Percentiles rank a stretch among this genome's conserved stretches.
Conservation (phyloP, 768 basidiomycete genomes). For the Tephrocybe sp. region DNA sequence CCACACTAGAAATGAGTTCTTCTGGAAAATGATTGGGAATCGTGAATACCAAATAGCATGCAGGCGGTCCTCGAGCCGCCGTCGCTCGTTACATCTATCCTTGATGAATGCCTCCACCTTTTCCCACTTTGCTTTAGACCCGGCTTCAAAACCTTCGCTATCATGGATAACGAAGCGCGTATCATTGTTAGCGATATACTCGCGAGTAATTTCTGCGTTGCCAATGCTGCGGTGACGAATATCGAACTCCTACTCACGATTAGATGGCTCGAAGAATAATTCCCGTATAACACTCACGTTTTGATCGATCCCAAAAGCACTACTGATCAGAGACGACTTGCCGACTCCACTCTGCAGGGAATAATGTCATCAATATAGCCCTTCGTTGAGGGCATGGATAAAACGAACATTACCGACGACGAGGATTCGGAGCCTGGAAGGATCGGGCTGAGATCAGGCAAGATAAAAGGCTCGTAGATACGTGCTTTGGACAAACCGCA, state of each 20-base stretch:
- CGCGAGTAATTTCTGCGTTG: conserved; percentile 22
- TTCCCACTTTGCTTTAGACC: conserved; percentile 21
- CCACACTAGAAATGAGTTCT: not conserved
- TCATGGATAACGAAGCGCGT: conserved; percentile 30
- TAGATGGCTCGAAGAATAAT: not conserved
- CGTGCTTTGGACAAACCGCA: no score
- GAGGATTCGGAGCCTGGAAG: conserved; percentile 1
- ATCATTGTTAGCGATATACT: conserved; percentile 21
- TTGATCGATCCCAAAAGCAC: conserved; percentile 23
- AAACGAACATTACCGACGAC: conserved; percentile 5
- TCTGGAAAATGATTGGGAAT: not conserved
- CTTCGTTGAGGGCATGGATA: not conserved
- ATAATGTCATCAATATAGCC: not conserved
- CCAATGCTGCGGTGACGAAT: conserved; percentile 22
- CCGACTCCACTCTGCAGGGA: conserved; percentile 26
- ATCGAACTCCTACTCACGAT: conserved; percentile 11
- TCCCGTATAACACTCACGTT: not conserved
- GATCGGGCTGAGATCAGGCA: no score
- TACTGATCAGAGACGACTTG: conserved; percentile 29
- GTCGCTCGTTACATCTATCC: not conserved
- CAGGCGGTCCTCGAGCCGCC: not conserved
- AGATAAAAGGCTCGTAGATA: no score
- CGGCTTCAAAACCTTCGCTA: conserved; percentile 29
- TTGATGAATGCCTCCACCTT: conserved; percentile 24
- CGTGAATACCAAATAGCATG: conserved; percentile 3